Conservation (phyloP, 345 rosid species). For the Passiflora organensis region DNA sequence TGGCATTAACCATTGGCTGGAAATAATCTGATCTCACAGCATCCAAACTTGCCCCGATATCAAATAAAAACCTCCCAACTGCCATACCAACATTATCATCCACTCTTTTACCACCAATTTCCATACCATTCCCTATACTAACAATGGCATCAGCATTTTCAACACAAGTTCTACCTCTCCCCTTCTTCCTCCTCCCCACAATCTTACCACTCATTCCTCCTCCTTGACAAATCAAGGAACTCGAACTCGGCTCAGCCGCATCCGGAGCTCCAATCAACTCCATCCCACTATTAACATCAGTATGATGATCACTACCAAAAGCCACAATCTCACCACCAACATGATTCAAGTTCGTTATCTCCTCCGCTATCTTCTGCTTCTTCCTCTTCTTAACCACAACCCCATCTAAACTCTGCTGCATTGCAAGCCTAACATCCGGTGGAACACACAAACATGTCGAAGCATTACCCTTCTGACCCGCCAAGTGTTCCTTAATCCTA, state of each 20-base stretch:
- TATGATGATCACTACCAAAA: conserved; percentile 4
- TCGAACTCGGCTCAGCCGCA: conserved; percentile 14
- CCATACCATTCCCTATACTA: conserved; percentile 8
- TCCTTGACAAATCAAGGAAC: conserved; percentile 24
- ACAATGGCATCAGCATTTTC: conserved; percentile 15
- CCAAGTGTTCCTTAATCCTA: conserved; percentile 91
- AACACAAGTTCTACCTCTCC: conserved; percentile 29
- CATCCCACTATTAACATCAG: conserved; percentile 28
- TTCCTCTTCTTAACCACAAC: conserved; percentile 62
- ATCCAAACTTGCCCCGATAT: conserved; percentile 60
- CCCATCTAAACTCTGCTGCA: conserved; percentile 72
- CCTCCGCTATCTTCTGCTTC: conserved; percentile 54
- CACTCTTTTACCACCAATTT: conserved; percentile 30
- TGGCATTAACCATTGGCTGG: conserved; percentile 22
- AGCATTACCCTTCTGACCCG: conserved; percentile 83
- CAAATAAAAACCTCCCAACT: conserved; percentile 59
- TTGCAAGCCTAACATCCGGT: conserved; percentile 42
- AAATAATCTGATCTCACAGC: conserved; percentile 19
- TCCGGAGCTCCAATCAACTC: conserved; percentile 12
- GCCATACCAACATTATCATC: conserved; percentile 45
- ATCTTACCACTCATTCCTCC: conserved; percentile 30
- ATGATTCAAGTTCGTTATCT: conserved; percentile 38
- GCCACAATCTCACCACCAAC: conserved; percentile 31
- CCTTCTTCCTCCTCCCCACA: conserved; percentile 43
- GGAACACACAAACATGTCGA: conserved; percentile 71